A percentile compares a stretch with the other conserved stretches of the same genome.
These are phyloP conservation scores for Botrytis aclada DNA, from an alignment of 2,329 filamentous ascomycete genomes.

Conservation along the genomic window DNA sequence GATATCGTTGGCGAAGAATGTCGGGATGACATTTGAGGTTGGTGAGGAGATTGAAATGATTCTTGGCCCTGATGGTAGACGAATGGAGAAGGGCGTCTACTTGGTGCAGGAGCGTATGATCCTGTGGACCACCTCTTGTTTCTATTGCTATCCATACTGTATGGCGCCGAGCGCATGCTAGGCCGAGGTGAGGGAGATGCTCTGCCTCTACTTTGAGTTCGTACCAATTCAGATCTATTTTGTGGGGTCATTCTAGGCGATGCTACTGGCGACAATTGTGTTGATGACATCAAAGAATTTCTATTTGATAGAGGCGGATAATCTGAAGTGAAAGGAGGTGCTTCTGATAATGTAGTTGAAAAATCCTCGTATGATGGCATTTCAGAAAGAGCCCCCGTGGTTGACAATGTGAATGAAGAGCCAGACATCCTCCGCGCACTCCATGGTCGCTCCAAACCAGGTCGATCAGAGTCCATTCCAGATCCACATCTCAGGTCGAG, in stretches of 20 bases:
- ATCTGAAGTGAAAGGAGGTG: constrained; percentile 63
- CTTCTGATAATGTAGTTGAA: constrained; percentile 63
- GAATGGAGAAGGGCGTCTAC: constrained; percentile 56
- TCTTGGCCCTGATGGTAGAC: constrained; percentile 62
- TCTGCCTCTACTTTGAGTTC: constrained; percentile 64
- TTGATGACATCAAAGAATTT: constrained; percentile 68
- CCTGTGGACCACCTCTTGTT: constrained; percentile 78
- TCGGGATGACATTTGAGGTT: constrained; percentile 52
- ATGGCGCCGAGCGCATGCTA: constrained; percentile 65
- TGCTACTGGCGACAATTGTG: constrained; percentile 68
- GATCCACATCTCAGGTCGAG: constrained; percentile 53
- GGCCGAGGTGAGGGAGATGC: constrained; percentile 70
- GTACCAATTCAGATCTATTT: constrained; percentile 57
- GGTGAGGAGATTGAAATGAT: constrained; percentile 50
- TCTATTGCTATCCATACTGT: constrained; percentile 63
- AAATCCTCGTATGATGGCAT: constrained; percentile 71
- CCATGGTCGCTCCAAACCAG: constrained; percentile 51
- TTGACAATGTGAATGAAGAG: constrained; percentile 72
- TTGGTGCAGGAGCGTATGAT: constrained; percentile 59
- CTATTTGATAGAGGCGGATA: constrained; percentile 65
- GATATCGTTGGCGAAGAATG: constrained; percentile 46
- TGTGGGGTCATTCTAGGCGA: constrained; percentile 66
- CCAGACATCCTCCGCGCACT: constrained; percentile 65
- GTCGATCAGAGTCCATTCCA: constrained; percentile 49
- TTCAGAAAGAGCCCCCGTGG: constrained; percentile 61